phyloP scores from a whole-genome alignment of 345 rosid genomes.

The Dipteronia dyeriana region DNA sequence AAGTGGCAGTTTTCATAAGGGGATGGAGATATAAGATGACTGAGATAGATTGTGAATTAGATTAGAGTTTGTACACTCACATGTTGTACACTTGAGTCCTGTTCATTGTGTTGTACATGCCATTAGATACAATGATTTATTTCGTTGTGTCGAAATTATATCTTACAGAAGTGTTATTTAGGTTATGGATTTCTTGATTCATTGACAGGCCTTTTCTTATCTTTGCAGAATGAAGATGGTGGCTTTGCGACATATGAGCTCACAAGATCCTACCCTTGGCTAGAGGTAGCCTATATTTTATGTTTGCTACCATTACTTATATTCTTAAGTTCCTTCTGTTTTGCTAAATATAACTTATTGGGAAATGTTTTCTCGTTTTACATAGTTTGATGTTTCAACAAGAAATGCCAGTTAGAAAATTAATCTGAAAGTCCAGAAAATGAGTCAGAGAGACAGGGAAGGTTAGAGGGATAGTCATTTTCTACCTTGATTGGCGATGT shows the following conservation, averaged over 20 bases:
- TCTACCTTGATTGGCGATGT: not conserved
- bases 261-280: slow-evolving; percentile 84
- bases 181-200: not conserved
- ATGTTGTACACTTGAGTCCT: not conserved
- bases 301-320: slow-evolving; percentile 13
- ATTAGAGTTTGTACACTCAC: not conserved
- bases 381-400: not conserved
- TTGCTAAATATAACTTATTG: not conserved
- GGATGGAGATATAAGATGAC: not conserved
- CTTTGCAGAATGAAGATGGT: slow-evolving; percentile 73
- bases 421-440: not conserved
- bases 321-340: not conserved
- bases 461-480: not conserved
- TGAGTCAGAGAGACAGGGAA: not conserved
- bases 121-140: not conserved
- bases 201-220: slow-evolving; percentile 4
- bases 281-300: slow-evolving; percentile 62
- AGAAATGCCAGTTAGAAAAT: not conserved
- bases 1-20: not conserved
- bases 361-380: not conserved
- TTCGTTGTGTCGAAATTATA: not conserved
- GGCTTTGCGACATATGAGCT: slow-evolving; percentile 91
- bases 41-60: not conserved
- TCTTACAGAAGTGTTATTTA: not conserved
- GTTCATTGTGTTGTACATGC: not conserved